phyloP scores from a whole-genome alignment of 2,329 filamentous ascomycete species.

The Ceratocystiopsis sp. region DNA sequence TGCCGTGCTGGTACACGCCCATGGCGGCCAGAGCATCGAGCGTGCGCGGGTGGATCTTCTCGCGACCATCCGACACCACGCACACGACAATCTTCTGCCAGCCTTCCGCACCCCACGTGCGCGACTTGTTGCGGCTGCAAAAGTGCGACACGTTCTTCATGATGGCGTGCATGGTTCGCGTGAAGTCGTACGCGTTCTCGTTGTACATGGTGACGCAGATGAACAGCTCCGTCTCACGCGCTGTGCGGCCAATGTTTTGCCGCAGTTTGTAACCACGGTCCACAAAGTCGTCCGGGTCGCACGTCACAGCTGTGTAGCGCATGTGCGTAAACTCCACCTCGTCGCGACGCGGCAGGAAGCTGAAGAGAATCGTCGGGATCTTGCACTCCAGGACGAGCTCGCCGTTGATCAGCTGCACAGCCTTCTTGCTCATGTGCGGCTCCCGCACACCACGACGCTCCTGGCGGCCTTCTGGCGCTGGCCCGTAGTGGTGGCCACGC shows the following conservation, averaged over 20 bases:
- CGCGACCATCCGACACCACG: conserved; percentile 84
- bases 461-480: conserved; percentile 74
- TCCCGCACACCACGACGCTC: conserved; percentile 71
- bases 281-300: conserved; percentile 81
- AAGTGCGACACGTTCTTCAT: conserved; percentile 98
- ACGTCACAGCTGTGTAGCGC: conserved; percentile 89
- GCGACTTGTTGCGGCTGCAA: conserved; percentile 76
- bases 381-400: conserved; percentile 97
- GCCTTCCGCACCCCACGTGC: conserved; percentile 90
- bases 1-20: conserved; percentile 95
- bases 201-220: conserved; percentile 99
- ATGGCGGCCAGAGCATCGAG: conserved; percentile 90
- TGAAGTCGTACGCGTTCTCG: conserved; percentile 92
- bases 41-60: conserved; percentile 78
- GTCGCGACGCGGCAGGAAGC: conserved; percentile 81
- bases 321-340: conserved; percentile 93
- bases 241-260: conserved; percentile 82
- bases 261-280: conserved; percentile 81
- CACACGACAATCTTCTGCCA: conserved; percentile 99
- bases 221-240: conserved; percentile 83
- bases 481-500: conserved; percentile 48
- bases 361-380: conserved; percentile 95
- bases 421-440: conserved; percentile 80
- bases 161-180: conserved; percentile 93
- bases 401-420: conserved; percentile 91